These are phyloP conservation scores for Penicillium herquei DNA, from an alignment of 495 filamentous ascomycete species.

Conservation along the genomic window DNA sequence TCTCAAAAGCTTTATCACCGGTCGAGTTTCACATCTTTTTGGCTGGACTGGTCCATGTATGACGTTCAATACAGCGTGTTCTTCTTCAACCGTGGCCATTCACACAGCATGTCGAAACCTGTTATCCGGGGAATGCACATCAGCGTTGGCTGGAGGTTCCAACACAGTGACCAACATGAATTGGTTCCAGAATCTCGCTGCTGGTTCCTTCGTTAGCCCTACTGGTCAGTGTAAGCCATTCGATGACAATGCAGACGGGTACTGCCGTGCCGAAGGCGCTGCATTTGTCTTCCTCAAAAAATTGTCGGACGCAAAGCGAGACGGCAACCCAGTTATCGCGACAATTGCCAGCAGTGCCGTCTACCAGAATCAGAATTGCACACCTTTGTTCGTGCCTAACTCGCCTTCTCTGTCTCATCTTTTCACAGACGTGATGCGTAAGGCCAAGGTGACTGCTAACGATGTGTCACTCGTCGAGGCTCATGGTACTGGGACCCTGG, in stretches of 20 bases:
- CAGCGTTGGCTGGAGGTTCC: constrained; percentile 42
- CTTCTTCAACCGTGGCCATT: constrained; percentile 42
- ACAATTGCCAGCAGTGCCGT: constrained; percentile 60
- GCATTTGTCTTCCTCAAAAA: constrained; percentile 66
- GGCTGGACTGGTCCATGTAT: constrained; percentile 50
- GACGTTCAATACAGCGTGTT: constrained; percentile 49
- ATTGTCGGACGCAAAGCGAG: constrained; percentile 57
- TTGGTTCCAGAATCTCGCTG: constrained; percentile 36
- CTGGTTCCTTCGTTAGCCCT: constrained; percentile 36
- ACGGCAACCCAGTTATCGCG: constrained; percentile 62
- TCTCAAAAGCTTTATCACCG: constrained; percentile 35
- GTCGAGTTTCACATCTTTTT: constrained; percentile 41
- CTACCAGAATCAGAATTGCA: constrained; percentile 65
- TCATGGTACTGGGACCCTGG: constrained; percentile 74
- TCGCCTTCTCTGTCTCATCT: constrained; percentile 58
- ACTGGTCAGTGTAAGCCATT: constrained; percentile 65
- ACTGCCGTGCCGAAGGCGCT: constrained; percentile 68
- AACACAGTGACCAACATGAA: constrained; percentile 40
- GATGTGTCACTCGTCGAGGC: constrained; percentile 73
- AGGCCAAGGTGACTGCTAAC: constrained; percentile 56
- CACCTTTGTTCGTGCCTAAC: constrained; percentile 71
- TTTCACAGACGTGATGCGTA: constrained; percentile 53
- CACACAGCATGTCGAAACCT: constrained; percentile 39
- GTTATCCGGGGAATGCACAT: constrained; percentile 34
- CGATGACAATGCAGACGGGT: constrained; percentile 68